Evolutionary conservation across 192 early-diverging fungal species (phyloP).

Genomic region (Backusella tarrabulga): DNA sequence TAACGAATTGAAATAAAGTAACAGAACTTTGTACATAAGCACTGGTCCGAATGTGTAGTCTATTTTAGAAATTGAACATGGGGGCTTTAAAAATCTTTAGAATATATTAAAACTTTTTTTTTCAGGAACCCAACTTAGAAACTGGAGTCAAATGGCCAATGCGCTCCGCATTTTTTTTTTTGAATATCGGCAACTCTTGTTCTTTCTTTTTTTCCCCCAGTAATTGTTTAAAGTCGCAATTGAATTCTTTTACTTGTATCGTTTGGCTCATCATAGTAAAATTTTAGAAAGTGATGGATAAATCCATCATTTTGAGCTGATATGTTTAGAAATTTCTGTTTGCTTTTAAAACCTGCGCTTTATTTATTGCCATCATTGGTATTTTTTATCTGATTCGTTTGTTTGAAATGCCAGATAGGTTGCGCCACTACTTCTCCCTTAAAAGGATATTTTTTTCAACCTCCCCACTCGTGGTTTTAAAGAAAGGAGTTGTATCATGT

Average conservation of each 20-base stretch:
- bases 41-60: background rate
- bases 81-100: background rate
- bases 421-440: background rate
- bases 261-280: background rate
- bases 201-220: too few species aligned
- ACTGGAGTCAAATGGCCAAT: background rate
- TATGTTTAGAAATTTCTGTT: background rate
- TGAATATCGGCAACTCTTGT: too few species aligned
- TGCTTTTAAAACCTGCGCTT: background rate
- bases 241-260: background rate
- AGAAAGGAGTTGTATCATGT: background rate
- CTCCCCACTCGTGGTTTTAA: background rate
- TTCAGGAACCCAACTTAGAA: background rate
- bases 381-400: background rate
- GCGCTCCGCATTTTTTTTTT: background rate
- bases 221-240: too few species aligned
- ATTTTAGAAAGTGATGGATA: background rate
- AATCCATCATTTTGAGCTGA: background rate
- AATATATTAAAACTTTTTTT: background rate
- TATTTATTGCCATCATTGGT: background rate
- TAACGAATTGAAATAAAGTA: too few species aligned
- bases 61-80: background rate
- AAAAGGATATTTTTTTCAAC: background rate
- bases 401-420: background rate
- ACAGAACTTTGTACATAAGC: background rate